phyloP scores from a whole-genome alignment of 208 protist genomes.

The Trypanosoma mega region DNA sequence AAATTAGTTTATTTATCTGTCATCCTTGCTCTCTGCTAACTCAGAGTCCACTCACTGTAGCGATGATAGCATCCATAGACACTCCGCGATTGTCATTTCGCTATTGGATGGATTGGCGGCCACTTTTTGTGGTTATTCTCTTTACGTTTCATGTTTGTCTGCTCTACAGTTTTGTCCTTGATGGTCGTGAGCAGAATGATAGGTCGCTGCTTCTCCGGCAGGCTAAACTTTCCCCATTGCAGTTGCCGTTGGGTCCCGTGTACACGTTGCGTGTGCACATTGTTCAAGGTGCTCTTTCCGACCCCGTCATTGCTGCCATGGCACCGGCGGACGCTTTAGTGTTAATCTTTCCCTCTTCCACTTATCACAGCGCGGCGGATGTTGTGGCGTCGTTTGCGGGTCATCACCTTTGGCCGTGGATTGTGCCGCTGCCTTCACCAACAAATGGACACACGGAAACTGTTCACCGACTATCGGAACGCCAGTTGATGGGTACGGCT shows the following conservation, averaged over 20 bases:
- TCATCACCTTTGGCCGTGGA: conserved; percentile 3
- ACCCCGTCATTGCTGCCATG: no score
- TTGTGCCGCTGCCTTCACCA: conserved; percentile 6
- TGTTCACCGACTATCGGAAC: conserved; percentile 6
- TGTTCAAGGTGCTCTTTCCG: no score
- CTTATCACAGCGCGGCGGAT: not conserved
- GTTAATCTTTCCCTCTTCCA: conserved; percentile 5
- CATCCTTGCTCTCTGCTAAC: no score
- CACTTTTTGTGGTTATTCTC: conserved; percentile 8
- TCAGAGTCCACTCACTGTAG: no score
- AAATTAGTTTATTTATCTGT: no score
- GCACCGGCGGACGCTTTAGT: conserved; percentile 22
- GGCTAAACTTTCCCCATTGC: no score
- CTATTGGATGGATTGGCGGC: conserved; percentile 10
- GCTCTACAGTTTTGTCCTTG: conserved; percentile 17
- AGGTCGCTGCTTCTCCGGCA: not conserved
- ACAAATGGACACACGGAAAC: not conserved
- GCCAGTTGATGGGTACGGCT: not conserved
- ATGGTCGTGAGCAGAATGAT: conserved; percentile 3
- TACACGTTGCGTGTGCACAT: conserved; percentile 25
- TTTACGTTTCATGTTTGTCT: conserved; percentile 21
- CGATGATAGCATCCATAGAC: no score
- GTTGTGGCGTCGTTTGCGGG: conserved; percentile 3
- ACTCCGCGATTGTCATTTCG: not conserved
- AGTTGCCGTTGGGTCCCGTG: conserved; percentile 9